Conservation (phyloP, 148 eudicot species). For the Pouteria glomerata region DNA sequence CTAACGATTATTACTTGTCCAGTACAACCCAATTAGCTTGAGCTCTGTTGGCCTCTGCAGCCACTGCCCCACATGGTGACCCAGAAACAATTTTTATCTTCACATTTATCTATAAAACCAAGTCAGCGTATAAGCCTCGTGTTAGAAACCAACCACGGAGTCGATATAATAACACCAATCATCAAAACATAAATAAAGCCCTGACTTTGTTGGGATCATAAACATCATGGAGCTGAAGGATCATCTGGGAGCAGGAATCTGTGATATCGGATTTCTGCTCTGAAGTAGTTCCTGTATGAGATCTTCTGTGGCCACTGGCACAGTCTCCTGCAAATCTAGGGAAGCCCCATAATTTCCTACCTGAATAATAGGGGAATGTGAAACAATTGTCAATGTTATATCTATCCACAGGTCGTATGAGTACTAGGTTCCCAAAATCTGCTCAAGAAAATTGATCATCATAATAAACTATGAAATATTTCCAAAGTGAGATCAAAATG, state of each 20-base stretch:
- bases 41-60: constrained; percentile 77
- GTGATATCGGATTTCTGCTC: constrained; percentile 82
- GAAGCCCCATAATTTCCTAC: constrained; percentile 77
- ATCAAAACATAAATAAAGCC: background rate
- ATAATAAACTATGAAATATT: background rate
- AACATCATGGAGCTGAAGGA: constrained; percentile 92
- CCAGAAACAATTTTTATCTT: constrained; percentile 80
- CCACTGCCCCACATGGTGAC: constrained; percentile 74
- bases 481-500: background rate
- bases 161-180: no score
- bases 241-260: constrained; percentile 95
- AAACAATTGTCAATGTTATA: background rate
- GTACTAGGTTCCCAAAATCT: background rate
- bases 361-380: constrained; percentile 21
- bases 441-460: background rate
- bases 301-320: constrained; percentile 65
- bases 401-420: background rate
- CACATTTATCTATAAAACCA: constrained; percentile 58
- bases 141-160: background rate
- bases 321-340: constrained; percentile 96
- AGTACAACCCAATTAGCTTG: constrained; percentile 87
- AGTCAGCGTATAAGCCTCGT: background rate
- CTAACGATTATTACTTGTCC: constrained; percentile 63
- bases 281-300: constrained; percentile 47
- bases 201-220: constrained; percentile 90